Evolutionary conservation across 2,329 filamentous ascomycete species (phyloP).

Genomic region (Cladobotryum protrusum): DNA sequence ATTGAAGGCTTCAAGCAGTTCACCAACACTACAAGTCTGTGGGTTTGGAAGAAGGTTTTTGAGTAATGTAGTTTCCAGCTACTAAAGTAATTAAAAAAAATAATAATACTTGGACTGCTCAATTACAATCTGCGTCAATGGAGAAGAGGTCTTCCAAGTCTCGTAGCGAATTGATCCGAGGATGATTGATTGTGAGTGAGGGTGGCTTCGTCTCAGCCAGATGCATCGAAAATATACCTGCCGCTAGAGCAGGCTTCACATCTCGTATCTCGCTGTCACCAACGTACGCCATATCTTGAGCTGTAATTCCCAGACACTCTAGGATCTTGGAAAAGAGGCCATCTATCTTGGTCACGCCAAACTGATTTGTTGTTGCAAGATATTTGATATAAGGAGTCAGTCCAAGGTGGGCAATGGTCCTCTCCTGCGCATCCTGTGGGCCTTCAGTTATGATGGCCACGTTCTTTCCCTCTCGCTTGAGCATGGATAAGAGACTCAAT

Average conservation of each 20-base stretch:
- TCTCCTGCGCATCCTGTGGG: conserved; percentile 40
- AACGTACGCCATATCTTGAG: background rate
- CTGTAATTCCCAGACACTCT: background rate
- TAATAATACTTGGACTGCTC: too few relatives aligned
- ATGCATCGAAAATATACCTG: background rate
- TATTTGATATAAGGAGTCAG: background rate
- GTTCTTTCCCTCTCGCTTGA: conserved; percentile 32
- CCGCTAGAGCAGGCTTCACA: background rate
- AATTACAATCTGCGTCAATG: too few relatives aligned
- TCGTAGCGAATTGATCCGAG: background rate
- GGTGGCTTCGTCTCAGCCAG: background rate
- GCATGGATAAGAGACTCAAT: conserved; percentile 24
- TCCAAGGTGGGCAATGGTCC: conserved; percentile 23
- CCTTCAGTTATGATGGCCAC: conserved; percentile 41
- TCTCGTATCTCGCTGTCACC: background rate
- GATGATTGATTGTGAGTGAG: background rate
- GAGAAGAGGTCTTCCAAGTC: background rate
- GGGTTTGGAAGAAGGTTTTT: conserved; percentile 21
- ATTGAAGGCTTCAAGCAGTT: conserved; percentile 30
- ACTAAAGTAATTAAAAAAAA: too few relatives aligned
- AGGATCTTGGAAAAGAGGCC: background rate
- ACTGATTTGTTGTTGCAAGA: background rate
- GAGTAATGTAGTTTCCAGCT: conserved; percentile 5
- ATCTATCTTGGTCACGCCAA: background rate
- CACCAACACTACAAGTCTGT: conserved; percentile 23